A percentile compares a stretch with the other conserved stretches of the same genome.
Evolutionary conservation across 1,139 yeast species (phyloP).

Genomic region (Geotrichum restrictum): DNA sequence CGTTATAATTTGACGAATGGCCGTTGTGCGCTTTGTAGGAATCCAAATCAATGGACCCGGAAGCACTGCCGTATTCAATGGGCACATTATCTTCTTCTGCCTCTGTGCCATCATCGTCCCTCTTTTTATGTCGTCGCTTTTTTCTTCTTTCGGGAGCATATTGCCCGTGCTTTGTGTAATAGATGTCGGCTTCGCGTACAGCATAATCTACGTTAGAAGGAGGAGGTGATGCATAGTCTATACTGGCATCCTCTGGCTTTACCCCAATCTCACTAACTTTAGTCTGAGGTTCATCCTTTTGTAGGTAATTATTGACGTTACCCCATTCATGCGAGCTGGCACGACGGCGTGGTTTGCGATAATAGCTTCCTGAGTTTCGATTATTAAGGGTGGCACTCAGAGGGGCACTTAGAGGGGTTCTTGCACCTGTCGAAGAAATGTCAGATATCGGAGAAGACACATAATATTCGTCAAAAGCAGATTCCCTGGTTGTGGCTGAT

Average conservation of each 20-base stretch:
- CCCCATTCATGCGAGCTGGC: conserved; percentile 31
- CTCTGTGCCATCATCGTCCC: background rate
- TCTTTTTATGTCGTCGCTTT: conserved; percentile 9
- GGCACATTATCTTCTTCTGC: background rate
- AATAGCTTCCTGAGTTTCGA: conserved; percentile 24
- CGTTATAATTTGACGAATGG: background rate
- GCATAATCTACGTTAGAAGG: conserved; percentile 36
- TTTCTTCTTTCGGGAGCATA: background rate
- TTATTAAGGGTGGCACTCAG: conserved; percentile 5
- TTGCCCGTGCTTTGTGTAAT: conserved; percentile 28
- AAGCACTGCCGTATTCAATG: background rate
- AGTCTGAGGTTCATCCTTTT: conserved; percentile 4
- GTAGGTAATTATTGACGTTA: conserved; percentile 4
- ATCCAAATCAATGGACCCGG: conserved; percentile 2
- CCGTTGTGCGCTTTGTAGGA: background rate
- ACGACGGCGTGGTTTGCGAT: conserved; percentile 32
- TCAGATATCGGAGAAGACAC: conserved; percentile 15
- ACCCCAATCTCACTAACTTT: conserved; percentile 1
- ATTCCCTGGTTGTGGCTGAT: background rate
- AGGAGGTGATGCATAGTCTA: conserved; percentile 17
- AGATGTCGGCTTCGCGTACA: conserved; percentile 39
- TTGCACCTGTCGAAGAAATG: conserved; percentile 5
- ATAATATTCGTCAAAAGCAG: conserved; percentile 8
- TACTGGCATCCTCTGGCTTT: conserved; percentile 5
- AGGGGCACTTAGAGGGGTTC: conserved; percentile 2